Evolutionary conservation across 2,329 filamentous ascomycete genomes (phyloP), one percentile per base, ranked within the genome.

Genomic region (Colletotrichum aenigma): DNA sequence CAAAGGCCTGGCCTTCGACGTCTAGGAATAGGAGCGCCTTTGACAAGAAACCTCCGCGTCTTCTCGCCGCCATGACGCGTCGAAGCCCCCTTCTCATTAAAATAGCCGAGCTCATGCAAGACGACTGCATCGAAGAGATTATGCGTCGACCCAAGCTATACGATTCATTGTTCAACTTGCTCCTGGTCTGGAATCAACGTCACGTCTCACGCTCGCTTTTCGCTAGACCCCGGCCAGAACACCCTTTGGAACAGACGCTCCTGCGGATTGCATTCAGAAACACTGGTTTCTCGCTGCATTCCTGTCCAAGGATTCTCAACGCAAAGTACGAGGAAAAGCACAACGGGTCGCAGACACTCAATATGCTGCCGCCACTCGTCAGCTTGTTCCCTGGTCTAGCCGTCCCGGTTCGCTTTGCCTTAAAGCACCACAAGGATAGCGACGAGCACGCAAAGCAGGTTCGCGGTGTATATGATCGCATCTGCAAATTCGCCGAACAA

Each of bases 61-160:
- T 75, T 1, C 16, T 81, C 3, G 18, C 73, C 10, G 68, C 69
- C 30, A 78, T 82, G 67, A 38, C 80, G 1, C 48, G 58, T 16
- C 78, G 79, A 32, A 83, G 81, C 30, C 80, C 81, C 1, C 71
- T 83, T 12, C 18, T 83, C 12, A 48, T 62, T 7, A 79, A 78
- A 38, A 77, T 78, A 3, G 78, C 76, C 4, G 79, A 81, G 58
- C 36, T 82, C 4, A 76, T 83, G 2, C 78, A 79, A 4, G 77
- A 80, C 43, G 78, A 79, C 3, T 77, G 78, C 7, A 77, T 83
- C 9, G 32, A 75, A 28, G n/a, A 65, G 8, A 36, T 75, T 26
- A 16, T 66, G n/a, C 9, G 15, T 13, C 34, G 24, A 5, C 13
- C 38, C 7, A 6, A 15, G 15, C 28, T 66, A 12, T 75, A 66